Base-by-base conservation (phyloP, 208 protist species). In the Trypanosoma scelopori region DNA sequence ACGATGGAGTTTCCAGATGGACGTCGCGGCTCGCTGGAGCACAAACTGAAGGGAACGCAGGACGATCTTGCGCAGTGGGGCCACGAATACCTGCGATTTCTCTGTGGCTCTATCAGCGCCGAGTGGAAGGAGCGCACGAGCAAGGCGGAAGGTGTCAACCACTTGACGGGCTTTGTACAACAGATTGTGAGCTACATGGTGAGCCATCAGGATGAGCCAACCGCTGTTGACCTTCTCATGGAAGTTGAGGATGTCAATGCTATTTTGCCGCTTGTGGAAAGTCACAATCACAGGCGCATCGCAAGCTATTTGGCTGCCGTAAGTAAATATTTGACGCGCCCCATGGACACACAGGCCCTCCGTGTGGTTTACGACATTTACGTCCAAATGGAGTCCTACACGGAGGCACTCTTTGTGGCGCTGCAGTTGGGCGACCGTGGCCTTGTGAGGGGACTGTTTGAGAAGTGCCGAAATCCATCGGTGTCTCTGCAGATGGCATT, bases 141-240 rank as follows among this genome's bases (percentile, higher is more conserved):
- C 49, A 82, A 77, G 41, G 63, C 52, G 4, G 85, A 87, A 45
- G 72, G 78, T 58, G 90, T 84, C 23, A 80, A 86, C 41, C 85
- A 98, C 52, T 72, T 99, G 15, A 62, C 82, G 20, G 66, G 65
- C n/a, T 82, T 99, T 35, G 92, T 98, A 18, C 76, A 97, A 42
- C 85, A 98, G 60, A 98, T 98, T 50, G 84, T 98, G 13, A 80
- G 85, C n/a, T 99, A 95, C 80, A 96, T 98, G 85, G 81, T 99
- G n/a, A 64, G 69, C 1, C 93, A 98, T 69, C 93, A 98, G 56
- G 93, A 98, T 46, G 98, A 99, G 75, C 88, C 98, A 23, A 97
- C 99, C 18, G 98, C 98, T 11, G 96, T 98, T 58, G 99, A 99
- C 71, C 84, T 99, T n/a, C 69, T 99, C 22, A 94, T 99, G 63